Base-by-base conservation (phyloP, 345 rosid genomes). In the Brassica nigra region DNA sequence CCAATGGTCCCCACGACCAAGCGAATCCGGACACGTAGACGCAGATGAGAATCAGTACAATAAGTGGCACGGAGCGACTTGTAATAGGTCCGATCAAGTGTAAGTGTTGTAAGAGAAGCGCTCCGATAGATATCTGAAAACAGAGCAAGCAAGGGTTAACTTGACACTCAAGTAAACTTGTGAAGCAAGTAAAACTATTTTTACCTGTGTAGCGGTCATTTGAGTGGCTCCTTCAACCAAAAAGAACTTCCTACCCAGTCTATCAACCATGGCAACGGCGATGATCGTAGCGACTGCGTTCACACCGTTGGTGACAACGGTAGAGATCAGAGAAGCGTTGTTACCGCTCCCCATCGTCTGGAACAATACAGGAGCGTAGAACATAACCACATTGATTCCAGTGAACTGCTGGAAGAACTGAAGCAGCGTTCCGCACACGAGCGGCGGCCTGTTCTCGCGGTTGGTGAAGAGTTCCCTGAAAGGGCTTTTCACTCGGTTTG, bases 1-100 rank as follows among this genome's bases (percentile, higher is more conserved):
- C 90, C 11, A 91, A 37, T 6, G 92, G 92, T 0, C 94, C 97
- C 97, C 91, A 89, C 7, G 94, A 91, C 88, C 86, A 83, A 0
- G 84, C 89, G 23, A 91, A 91, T 0, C 94, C 94, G 1, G 90
- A 83, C 2, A 88, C 90, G 27, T 85, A 91, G 2, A 79, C 1
- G 37, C 91, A 88, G 23, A 89, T 82, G 66, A 88, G 58, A 29
- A 85, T 10, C 62, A 88, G 1, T 18, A 89, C 84, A 7, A 81
- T 11, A 8, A 80, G 31, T 1, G 80, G 83, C 28, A 75, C 80
- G 1, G 54, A 0, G 14, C 76, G 80, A 0, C 83, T 67, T 0
- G 73, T 23, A 5, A 80, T 70, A 11, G 80, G 63, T 64, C 83
- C 80, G 0, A 76, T 64, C 1, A 75, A 4, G 44, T 76, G 55